Conservation (phyloP, 345 rosid genomes). For the Hibiscus trionum region DNA sequence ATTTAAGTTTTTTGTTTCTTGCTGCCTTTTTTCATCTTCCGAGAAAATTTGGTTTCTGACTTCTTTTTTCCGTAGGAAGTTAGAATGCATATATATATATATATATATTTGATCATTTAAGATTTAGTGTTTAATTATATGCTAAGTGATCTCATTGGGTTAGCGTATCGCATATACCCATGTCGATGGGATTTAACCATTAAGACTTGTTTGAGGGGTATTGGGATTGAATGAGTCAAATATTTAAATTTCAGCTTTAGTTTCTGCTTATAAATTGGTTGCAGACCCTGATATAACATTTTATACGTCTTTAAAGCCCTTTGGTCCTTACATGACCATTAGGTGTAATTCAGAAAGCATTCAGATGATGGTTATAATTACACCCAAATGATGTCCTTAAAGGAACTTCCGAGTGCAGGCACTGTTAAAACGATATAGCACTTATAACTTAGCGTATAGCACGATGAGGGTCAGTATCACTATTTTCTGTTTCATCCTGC, state of each 20-base stretch:
- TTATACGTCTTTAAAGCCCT: not conserved
- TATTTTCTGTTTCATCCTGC: too few species aligned
- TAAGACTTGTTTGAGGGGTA: too few species aligned
- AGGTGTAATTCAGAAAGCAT: not conserved
- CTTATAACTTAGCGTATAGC: not conserved
- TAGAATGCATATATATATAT: not conserved
- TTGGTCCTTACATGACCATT: not conserved
- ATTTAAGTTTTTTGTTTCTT: not conserved
- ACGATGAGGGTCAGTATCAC: not conserved
- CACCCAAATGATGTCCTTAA: not conserved
- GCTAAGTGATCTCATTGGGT: not conserved
- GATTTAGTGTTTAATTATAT: not conserved
- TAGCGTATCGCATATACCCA: too few species aligned
- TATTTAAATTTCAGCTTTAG: too few species aligned
- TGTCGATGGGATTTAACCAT: not conserved
- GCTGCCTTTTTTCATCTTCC: not conserved
- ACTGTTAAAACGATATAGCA: not conserved
- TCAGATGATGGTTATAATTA: not conserved
- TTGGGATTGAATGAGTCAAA: too few species aligned
- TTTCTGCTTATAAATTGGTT: too few species aligned
- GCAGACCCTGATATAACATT: not conserved
- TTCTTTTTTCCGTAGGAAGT: not conserved
- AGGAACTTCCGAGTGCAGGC: not conserved
- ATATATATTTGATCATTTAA: not conserved
- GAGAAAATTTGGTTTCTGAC: not conserved